A percentile compares a stretch with the other conserved stretches of the same genome.
Conservation (phyloP, 2,329 filamentous ascomycete species). For the Rhynchosporium secalis region DNA sequence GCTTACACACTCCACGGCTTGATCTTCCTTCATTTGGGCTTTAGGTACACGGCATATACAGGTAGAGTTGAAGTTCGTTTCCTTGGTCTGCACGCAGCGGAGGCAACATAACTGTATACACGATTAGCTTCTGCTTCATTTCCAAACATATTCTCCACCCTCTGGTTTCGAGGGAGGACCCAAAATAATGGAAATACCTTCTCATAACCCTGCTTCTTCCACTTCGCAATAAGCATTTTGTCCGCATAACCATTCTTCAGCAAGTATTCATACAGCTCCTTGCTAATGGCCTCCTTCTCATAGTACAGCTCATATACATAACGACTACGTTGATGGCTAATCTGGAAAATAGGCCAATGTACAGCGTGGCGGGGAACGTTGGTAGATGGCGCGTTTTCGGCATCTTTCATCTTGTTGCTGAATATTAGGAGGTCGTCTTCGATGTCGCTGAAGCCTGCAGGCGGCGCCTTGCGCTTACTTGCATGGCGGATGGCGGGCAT, state of each 20-base stretch:
- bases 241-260: conserved; percentile 97
- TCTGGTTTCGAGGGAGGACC: too few species aligned
- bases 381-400: conserved; percentile 83
- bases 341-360: conserved; percentile 97
- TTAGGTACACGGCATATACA: conserved; percentile 95
- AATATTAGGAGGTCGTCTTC: conserved; percentile 85
- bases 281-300: conserved; percentile 93
- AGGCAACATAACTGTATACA: conserved; percentile 77
- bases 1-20: conserved; percentile 89
- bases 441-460: conserved; percentile 84
- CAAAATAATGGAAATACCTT: conserved; percentile 59
- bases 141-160: background rate
- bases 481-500: conserved; percentile 80
- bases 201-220: conserved; percentile 99
- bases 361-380: conserved; percentile 84
- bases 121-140: conserved; percentile 17
- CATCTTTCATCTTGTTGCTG: conserved; percentile 90
- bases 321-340: conserved; percentile 84
- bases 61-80: conserved; percentile 97
- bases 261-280: conserved; percentile 90
- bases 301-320: conserved; percentile 99
- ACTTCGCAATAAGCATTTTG: conserved; percentile 94
- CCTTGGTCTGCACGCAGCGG: conserved; percentile 97
- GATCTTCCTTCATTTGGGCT: conserved; percentile 84
- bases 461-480: conserved; percentile 77